A percentile compares a stretch with the other conserved stretches of the same genome.
These are phyloP conservation scores for Mortierella sp. DNA, from an alignment of 371 early-diverging fungal species.

Conservation along the genomic window DNA sequence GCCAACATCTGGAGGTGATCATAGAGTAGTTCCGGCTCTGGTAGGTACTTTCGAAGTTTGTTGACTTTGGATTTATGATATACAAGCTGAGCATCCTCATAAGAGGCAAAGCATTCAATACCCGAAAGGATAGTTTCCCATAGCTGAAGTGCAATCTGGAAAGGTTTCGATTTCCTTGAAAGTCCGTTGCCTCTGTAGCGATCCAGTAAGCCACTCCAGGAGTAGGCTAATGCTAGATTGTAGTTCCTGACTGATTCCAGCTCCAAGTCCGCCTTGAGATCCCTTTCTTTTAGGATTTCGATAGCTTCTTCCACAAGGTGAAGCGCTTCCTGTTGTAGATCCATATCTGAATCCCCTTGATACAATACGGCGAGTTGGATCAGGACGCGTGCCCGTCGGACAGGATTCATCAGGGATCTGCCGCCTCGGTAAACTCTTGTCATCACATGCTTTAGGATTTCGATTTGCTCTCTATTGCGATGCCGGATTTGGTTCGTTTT, in stretches of 20 bases:
- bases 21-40: slow-evolving; percentile 40
- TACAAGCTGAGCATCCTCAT: slow-evolving; percentile 3
- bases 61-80: slow-evolving; percentile 8
- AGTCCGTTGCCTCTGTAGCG: slow-evolving; percentile 16
- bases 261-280: slow-evolving; percentile 58
- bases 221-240: slow-evolving; percentile 69
- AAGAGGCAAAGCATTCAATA: slow-evolving; percentile 47
- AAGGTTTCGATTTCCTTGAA: slow-evolving; percentile 54
- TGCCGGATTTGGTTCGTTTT: slow-evolving; percentile 21
- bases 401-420: slow-evolving; percentile 18
- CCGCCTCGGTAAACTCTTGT: slow-evolving; percentile 30
- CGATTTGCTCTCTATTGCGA: slow-evolving; percentile 30
- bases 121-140: slow-evolving; percentile 66
- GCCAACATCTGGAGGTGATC: slow-evolving; percentile 53
- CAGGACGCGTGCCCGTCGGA: slow-evolving; percentile 46
- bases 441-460: slow-evolving; percentile 24
- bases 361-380: slow-evolving; percentile 28
- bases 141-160: slow-evolving; percentile 64
- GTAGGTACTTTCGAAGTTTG: slow-evolving; percentile 7
- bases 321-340: slow-evolving; percentile 23
- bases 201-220: slow-evolving; percentile 69
- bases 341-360: slow-evolving; percentile 9
- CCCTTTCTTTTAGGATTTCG: slow-evolving; percentile 40
- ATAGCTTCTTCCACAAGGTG: slow-evolving; percentile 33
- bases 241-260: slow-evolving; percentile 63